These are phyloP conservation scores for Cocos nucifera DNA, from an alignment of 176 grass and related monocot genomes.

Conservation along the genomic window DNA sequence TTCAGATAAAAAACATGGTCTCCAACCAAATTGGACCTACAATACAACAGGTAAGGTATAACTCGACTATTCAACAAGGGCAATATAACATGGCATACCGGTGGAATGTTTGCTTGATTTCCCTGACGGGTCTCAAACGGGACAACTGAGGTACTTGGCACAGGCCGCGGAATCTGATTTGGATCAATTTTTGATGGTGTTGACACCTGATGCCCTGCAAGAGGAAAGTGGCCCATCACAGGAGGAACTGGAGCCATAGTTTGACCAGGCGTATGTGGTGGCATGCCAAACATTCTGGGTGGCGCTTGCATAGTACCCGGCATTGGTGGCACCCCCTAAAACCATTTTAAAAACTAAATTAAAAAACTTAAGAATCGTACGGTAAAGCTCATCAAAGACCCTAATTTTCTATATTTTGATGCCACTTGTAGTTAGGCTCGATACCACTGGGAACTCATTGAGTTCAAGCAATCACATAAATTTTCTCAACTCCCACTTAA, in stretches of 20 bases:
- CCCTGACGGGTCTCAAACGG: slow-evolving; percentile 74
- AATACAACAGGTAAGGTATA: no score
- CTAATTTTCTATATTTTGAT: no score
- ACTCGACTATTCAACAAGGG: no score
- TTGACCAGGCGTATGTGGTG: slow-evolving; percentile 22
- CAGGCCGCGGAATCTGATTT: slow-evolving; percentile 74
- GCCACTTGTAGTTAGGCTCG: no score
- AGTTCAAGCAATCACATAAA: no score
- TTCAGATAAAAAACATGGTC: no score
- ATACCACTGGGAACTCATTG: no score
- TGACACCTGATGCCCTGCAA: slow-evolving; percentile 50
- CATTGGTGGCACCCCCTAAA: slow-evolving; percentile 20
- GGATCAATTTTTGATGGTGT: slow-evolving; percentile 84
- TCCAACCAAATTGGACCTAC: no score
- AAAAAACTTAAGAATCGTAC: no score
- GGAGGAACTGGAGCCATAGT: slow-evolving; percentile 30
- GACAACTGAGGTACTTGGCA: slow-evolving; percentile 44
- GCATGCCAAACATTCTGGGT: slow-evolving; percentile 35
- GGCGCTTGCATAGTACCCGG: slow-evolving; percentile 28
- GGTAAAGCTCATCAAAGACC: no score
- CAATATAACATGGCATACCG: slow-evolving; percentile 33
- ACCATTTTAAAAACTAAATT: slow-evolving; percentile 7
- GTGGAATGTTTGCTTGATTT: slow-evolving; percentile 58
- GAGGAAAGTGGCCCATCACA: slow-evolving; percentile 49
- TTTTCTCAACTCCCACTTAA: no score